Base-by-base conservation (phyloP, 371 early-diverging fungal genomes). In the Syncephalastrum racemosum region DNA sequence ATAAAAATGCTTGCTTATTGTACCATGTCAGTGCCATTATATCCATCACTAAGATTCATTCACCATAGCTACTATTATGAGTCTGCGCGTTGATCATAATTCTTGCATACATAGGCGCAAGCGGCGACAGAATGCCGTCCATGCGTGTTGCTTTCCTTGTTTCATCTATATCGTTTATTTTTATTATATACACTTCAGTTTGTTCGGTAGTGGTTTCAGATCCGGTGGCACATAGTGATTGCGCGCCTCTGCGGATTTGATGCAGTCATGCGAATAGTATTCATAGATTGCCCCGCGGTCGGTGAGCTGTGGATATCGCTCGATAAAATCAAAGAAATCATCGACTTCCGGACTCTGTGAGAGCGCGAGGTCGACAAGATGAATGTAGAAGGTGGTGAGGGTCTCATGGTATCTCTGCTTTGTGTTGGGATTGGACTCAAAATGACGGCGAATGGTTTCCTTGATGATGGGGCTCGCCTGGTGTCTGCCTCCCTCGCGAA, bases 311-410 rank as follows among this genome's bases (percentile, higher is more conserved):
- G 83, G 83, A 53, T 69, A 79, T 46, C 63, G 57, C 46, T 70
- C 75, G 5, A 82, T 64, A 22, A 85, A 76, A 0, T 71, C 73
- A 53, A 83, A 73, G 58, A 85, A 85, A 58, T 85, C 86, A 16
- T 67, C 70, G 15, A 64, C 58, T 36, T 70, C 63, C 2, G 19
- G 42, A 20, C 58, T 22, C 23, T 66, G 66, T 0, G 64, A 57
- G 2, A 84, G 51, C 1, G 84, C 84, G 10, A 76, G 60, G 27
- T 73, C 59, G 20, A 81, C 66, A 16, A 81, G 52, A 4, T 79
- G 64, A 24, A 81, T 72, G 46, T 75, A 85, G 50, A 85, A 85
- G 7, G 57, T 59, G 0, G 86, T 82, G 60, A 85, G 83, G 0
- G 86, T 85, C 48, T 83, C 82, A 50, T 85, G 75, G 54, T 81